Conservation (phyloP, 192 early-diverging fungal species). For the Entomortierella lignicola region DNA sequence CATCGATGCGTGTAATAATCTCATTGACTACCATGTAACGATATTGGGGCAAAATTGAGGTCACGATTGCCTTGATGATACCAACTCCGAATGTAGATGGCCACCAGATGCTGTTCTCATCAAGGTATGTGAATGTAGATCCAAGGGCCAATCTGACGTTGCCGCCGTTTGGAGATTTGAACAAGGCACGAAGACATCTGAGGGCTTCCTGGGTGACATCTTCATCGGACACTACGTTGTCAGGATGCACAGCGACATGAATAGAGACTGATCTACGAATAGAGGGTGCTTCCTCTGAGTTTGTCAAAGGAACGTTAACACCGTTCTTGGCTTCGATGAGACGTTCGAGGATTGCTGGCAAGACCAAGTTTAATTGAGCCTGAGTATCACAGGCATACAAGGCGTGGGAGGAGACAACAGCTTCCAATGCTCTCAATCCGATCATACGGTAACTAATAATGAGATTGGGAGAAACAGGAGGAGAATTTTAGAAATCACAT, state of each 20-base stretch:
- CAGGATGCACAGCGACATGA: slow-evolving; percentile 35
- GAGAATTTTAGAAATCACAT: background rate
- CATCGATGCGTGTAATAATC: slow-evolving; percentile 56
- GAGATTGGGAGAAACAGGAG: background rate
- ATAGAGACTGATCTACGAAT: slow-evolving; percentile 34
- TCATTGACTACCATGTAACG: slow-evolving; percentile 63
- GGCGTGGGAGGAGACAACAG: slow-evolving; percentile 69
- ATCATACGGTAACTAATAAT: slow-evolving; percentile 58
- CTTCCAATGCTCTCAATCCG: slow-evolving; percentile 74
- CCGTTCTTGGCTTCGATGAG: slow-evolving; percentile 48
- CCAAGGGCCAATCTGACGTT: slow-evolving; percentile 36
- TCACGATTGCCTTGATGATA: slow-evolving; percentile 42
- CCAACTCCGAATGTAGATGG: slow-evolving; percentile 48
- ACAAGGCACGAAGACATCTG: slow-evolving; percentile 50
- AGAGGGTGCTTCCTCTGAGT: background rate
- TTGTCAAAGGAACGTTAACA: slow-evolving; percentile 12
- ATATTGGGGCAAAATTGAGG: slow-evolving; percentile 54
- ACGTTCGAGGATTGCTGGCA: slow-evolving; percentile 63
- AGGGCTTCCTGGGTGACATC: slow-evolving; percentile 50
- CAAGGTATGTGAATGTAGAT: slow-evolving; percentile 46
- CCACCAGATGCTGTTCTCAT: slow-evolving; percentile 51
- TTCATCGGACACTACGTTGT: slow-evolving; percentile 33
- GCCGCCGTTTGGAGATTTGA: slow-evolving; percentile 33
- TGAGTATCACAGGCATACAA: slow-evolving; percentile 70
- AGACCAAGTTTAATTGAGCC: slow-evolving; percentile 69